Conservation (phyloP, 805 yeast genomes). For the Cyberlindnera misumaiensis region DNA sequence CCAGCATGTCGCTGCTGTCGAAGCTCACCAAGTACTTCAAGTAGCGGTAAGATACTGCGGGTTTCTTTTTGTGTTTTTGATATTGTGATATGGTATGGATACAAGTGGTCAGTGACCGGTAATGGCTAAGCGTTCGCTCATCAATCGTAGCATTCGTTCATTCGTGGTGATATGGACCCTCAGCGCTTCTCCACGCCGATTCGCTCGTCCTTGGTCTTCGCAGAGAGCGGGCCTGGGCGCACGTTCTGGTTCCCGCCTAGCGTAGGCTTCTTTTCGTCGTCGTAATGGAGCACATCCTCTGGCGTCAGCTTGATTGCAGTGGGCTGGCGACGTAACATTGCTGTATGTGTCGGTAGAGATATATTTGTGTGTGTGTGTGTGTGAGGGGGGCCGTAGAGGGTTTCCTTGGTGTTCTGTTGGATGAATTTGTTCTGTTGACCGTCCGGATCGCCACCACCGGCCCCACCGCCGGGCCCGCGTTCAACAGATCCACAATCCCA, state of each 20-base stretch:
- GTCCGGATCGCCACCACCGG: too few species aligned
- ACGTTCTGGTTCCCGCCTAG: constrained; percentile 16
- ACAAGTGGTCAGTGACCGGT: constrained; percentile 9
- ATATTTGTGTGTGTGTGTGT: too few species aligned
- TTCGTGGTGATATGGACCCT: too few species aligned
- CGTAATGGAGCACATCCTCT: constrained; percentile 46
- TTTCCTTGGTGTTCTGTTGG: too few species aligned
- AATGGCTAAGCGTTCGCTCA: too few species aligned
- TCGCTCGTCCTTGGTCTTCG: constrained; percentile 16
- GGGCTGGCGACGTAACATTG: constrained; percentile 67
- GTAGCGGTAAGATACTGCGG: constrained; percentile 4
- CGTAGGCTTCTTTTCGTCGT: constrained; percentile 20
- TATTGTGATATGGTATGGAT: background rate
- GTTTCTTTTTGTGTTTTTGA: background rate
- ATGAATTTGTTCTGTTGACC: too few species aligned
- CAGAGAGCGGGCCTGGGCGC: constrained; percentile 7
- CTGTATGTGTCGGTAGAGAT: background rate
- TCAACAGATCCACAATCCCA: too few species aligned
- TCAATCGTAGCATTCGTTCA: too few species aligned
- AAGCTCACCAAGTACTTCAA: constrained; percentile 22
- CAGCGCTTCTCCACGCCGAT: constrained; percentile 13
- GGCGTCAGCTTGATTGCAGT: constrained; percentile 61
- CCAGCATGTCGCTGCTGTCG: constrained; percentile 20
- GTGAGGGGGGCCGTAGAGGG: too few species aligned
- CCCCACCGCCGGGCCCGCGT: too few species aligned